Evolutionary conservation across 139 green algal species (phyloP), one percentile per base, ranked within the genome.

Genomic region (Micromonas commoda): DNA sequence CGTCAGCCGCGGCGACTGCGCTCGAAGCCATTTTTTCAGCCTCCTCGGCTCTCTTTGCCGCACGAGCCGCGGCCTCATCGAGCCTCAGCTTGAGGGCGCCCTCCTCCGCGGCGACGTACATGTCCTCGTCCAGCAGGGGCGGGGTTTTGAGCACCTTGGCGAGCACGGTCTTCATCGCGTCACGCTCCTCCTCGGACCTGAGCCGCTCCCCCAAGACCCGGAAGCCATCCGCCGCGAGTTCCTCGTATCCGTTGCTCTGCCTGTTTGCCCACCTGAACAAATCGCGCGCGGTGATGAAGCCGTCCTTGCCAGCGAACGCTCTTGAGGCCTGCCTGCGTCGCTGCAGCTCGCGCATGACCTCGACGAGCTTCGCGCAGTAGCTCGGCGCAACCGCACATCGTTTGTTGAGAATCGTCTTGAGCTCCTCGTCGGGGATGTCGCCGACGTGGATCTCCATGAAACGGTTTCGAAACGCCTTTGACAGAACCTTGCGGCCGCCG

Each of bases 401-500:
- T 66, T 87, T 80, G 82, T 98, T 87, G 71, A 98, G 70, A 67
- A 98, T 97, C 24, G 78, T 82, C 20, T 85, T 73, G 33, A 99
- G 91, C 89, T 99, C 96, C 20, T 68, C 39, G 65, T 98, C 91
- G 0, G 96, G 96, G 31, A 98, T 92, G 66, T 99, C 95, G 6
- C 93, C 92, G 23, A 99, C 89, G 77, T 97, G 90, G n/a, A 99
- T 86, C 89, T 99, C 96, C 78, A 98, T 83, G 85, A 99, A 99
- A 37, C 96, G 88, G 28, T 87, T 95, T 24, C 92, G 86, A 68
- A 96, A 94, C 0, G 87, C 88, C 37, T 82, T 82, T 0, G 87
- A 93, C 63, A 96, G 85, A 45, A 89, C 89, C 83, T 97, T 97
- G 23, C 93, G 87, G 0, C 93, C 93, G 4, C 84, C 90, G 75